Evolutionary conservation across 192 early-diverging fungal species (phyloP), one percentile per base, ranked within the genome.

Genomic region (Glomus cerebriforme): DNA sequence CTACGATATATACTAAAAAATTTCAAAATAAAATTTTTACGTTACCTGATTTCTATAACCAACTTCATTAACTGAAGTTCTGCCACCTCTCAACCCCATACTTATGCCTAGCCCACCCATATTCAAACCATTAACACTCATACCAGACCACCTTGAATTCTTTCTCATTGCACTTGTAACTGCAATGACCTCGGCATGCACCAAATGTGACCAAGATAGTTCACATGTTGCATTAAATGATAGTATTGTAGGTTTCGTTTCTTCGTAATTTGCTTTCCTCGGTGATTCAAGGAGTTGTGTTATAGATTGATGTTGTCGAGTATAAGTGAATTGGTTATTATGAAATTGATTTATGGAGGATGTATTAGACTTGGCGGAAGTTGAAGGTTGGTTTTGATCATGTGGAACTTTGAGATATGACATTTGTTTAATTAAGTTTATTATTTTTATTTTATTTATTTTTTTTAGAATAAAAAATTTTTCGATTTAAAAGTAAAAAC

Each of bases 101-200:
- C 86, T 88, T 83, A 89, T 86, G 10, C 88, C 90, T 37, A 90
- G 79, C 43, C 85, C 80, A 64, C 87, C 87, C 88, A 90, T 89
- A 62, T 83, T 81, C 13, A 88, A 68, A n/a, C 88, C 83, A 79
- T 82, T 87, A 19, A 89, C 86, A 47, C 86, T 87, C 80, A 88
- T 86, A 9, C 88, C 88, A 39, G 88, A 86, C 94, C 94, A 96
- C 39, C 93, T 89, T 65, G 92, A 91, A 83, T 94, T 95, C 81
- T 91, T 92, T 26, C 92, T 86, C 93, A 96, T 94, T 39, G 92
- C 91, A 75, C 85, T 90, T 17, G 90, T 91, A 31, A 96, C 93
- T 70, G 82, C 86, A 65, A 91, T 88, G 68, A 95, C 92, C 82
- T 95, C 94, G 22, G 90, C 83, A 80, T 94, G 89, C 27, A 95